Evolutionary conservation across 176 grass and related monocot species (phyloP).

Genomic region (Themeda triandra): DNA sequence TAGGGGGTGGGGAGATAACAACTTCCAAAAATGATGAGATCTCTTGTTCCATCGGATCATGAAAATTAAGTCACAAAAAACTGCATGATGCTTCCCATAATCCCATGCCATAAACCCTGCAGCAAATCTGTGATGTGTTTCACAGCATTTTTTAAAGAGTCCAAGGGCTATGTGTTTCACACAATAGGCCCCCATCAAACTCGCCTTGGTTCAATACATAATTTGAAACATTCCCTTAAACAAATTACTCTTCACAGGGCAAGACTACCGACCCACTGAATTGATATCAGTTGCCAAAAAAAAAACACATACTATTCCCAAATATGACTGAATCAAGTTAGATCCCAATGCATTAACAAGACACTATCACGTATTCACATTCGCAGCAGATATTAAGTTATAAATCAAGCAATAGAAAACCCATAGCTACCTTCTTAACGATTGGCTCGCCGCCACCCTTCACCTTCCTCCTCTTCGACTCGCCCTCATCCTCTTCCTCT

Average conservation of each 20-base stretch:
- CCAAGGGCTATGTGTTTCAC: too few relatives aligned
- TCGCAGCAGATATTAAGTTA: neutral
- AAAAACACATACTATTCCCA: neutral
- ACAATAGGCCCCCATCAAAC: neutral
- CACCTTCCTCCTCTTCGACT: constrained; percentile 48
- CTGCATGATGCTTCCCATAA: neutral
- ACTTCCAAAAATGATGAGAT: neutral
- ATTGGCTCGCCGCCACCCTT: constrained; percentile 37
- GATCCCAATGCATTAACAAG: neutral
- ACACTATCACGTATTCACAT: neutral
- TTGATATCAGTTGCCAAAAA: neutral
- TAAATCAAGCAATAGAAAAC: constrained; percentile 5
- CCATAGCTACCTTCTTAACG: constrained; percentile 67
- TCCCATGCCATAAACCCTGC: neutral
- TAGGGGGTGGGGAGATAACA: neutral
- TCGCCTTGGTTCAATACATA: neutral
- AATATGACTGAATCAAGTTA: neutral
- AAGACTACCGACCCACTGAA: neutral
- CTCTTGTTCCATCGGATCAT: neutral
- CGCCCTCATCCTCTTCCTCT: constrained; percentile 35
- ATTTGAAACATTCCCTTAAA: neutral
- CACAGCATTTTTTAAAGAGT: too few relatives aligned
- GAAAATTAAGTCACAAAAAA: neutral
- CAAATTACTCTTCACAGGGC: constrained; percentile 10
- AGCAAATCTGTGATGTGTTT: neutral